Percentiles rank a stretch among this genome's conserved stretches.
Evolutionary conservation across 192 early-diverging fungal species (phyloP).

Genomic region (Linnemannia zychae): DNA sequence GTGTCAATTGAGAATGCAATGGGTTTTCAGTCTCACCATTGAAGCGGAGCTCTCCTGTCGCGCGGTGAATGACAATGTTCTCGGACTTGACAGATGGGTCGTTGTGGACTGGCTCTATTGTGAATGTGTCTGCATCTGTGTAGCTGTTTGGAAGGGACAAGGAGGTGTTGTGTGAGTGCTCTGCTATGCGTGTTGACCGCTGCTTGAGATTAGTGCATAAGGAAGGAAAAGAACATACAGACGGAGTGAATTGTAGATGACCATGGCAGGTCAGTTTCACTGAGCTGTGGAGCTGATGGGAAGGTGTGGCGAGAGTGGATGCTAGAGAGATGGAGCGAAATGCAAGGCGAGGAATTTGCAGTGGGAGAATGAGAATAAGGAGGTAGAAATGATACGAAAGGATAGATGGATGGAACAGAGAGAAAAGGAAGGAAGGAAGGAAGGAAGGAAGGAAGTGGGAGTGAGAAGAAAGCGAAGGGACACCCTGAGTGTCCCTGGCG

Average conservation of each 20-base stretch:
- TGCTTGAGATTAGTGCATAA: not conserved
- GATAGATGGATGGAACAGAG: not conserved
- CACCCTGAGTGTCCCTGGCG: not conserved
- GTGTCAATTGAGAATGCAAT: not conserved
- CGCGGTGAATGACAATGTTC: constrained; percentile 72
- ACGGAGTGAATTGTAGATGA: constrained; percentile 38
- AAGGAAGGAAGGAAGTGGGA: not conserved
- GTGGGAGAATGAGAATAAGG: too few species aligned
- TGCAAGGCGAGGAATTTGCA: too few species aligned
- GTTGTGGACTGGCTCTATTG: constrained; percentile 67
- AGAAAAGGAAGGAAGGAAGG: not conserved
- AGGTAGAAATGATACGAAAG: not conserved
- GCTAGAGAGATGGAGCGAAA: not conserved
- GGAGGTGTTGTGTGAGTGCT: not conserved
- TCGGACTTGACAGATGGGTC: constrained; percentile 66
- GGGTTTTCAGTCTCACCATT: constrained; percentile 41
- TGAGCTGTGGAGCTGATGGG: not conserved
- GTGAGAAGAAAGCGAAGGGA: not conserved
- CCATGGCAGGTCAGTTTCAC: not conserved
- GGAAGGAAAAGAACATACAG: constrained; percentile 21
- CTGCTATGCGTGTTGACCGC: not conserved
- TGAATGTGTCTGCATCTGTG: constrained; percentile 66
- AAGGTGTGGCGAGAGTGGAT: not conserved
- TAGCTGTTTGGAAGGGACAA: constrained; percentile 53
- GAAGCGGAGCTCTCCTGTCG: constrained; percentile 59